Percentiles rank a stretch among this genome's conserved stretches.
Evolutionary conservation across 129 eudicot genomes (phyloP).

Genomic region (Smallanthus sonchifolius): DNA sequence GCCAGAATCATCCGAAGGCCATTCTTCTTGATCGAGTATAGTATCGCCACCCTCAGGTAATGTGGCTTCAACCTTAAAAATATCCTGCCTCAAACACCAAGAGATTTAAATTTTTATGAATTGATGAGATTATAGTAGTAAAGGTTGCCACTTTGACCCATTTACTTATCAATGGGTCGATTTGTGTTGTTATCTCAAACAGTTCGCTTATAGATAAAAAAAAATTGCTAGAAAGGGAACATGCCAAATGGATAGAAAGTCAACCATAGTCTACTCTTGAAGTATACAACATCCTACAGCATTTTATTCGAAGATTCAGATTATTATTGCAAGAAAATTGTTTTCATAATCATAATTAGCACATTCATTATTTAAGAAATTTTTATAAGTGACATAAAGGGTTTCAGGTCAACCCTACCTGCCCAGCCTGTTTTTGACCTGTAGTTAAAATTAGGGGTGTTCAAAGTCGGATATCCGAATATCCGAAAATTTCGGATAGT

Average conservation of each 20-base stretch:
- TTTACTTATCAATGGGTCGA: background rate
- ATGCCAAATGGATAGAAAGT: background rate
- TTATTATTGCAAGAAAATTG: background rate
- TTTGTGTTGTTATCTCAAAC: background rate
- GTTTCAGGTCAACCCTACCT: background rate
- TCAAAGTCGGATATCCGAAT: too few relatives aligned
- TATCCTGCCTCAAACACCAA: conserved; percentile 49
- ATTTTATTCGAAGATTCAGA: background rate
- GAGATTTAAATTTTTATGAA: background rate
- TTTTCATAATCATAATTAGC: background rate
- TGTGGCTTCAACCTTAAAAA: conserved; percentile 82
- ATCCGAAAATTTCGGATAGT: too few relatives aligned
- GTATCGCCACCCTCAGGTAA: conserved; percentile 64
- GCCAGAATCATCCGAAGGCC: conserved; percentile 97
- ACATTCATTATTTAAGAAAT: background rate
- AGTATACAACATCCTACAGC: background rate
- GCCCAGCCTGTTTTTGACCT: background rate
- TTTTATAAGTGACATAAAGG: background rate
- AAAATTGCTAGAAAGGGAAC: background rate
- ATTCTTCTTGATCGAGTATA: conserved; percentile 58
- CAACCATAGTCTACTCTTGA: background rate
- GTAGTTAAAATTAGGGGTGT: background rate
- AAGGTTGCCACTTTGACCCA: background rate
- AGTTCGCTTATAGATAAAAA: background rate
- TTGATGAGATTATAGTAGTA: background rate